phyloP scores from a whole-genome alignment of 2,329 filamentous ascomycete genomes.

The Apiospora phragmitis region DNA sequence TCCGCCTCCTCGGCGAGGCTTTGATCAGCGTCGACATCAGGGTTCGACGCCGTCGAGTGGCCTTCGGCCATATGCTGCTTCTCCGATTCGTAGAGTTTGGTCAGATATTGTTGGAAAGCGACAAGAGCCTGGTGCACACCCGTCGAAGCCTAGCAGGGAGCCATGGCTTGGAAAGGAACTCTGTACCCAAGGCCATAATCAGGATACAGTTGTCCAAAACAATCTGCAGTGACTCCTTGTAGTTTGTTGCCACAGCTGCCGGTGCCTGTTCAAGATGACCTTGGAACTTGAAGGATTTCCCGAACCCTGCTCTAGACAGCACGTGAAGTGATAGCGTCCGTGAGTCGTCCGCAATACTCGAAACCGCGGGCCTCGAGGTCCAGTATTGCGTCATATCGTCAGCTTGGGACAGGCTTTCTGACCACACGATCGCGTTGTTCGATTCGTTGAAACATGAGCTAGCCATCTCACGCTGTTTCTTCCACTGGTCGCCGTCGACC shows the following conservation, averaged over 20 bases:
- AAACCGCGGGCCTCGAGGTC: slow-evolving; percentile 21
- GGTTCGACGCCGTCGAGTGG: slow-evolving; percentile 13
- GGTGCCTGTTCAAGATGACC: slow-evolving; percentile 24
- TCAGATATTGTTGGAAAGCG: slow-evolving; percentile 30
- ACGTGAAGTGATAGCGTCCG: slow-evolving; percentile 31
- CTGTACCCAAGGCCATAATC: slow-evolving; percentile 28
- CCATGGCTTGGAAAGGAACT: slow-evolving; percentile 22
- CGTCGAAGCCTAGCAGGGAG: slow-evolving; percentile 20
- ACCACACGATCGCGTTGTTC: slow-evolving; percentile 31
- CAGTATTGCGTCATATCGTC: slow-evolving; percentile 31
- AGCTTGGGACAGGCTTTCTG: slow-evolving; percentile 24
- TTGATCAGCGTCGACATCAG: slow-evolving; percentile 21
- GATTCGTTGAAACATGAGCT: slow-evolving; percentile 30
- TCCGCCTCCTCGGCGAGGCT: slow-evolving; percentile 26
- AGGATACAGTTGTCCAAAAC: slow-evolving; percentile 34
- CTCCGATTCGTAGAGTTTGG: slow-evolving; percentile 30
- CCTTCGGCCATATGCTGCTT: slow-evolving; percentile 20
- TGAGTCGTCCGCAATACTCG: slow-evolving; percentile 24
- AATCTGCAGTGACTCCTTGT: slow-evolving; percentile 28
- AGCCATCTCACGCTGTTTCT: slow-evolving; percentile 27
- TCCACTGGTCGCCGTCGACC: slow-evolving; percentile 20
- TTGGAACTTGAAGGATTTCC: slow-evolving; percentile 31
- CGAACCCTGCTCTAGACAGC: slow-evolving; percentile 30
- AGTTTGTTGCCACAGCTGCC: slow-evolving; percentile 16
- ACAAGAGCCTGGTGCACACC: slow-evolving; percentile 26